Evolutionary conservation across 129 eudicot genomes (phyloP).

Genomic region (Chrysanthemum seticuspe): DNA sequence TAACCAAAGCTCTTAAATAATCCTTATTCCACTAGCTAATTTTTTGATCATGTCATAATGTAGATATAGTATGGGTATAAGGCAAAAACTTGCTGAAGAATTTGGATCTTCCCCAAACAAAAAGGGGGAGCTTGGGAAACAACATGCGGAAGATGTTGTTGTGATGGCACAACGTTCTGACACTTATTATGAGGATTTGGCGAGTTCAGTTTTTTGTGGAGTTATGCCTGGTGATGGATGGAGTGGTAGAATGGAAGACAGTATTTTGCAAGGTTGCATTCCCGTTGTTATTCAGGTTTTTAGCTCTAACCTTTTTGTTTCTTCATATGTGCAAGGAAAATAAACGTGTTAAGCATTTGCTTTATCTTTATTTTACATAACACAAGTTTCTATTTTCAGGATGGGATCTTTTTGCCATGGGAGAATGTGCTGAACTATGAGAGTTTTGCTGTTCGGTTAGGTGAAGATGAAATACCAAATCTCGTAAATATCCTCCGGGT

Average conservation of each 20-base stretch:
- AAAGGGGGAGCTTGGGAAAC: slow-evolving; percentile 87
- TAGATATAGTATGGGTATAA: slow-evolving; percentile 98
- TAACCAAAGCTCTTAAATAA: not conserved
- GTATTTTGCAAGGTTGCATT: slow-evolving; percentile 93
- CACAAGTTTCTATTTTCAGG: slow-evolving; percentile 42
- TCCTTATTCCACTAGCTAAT: not conserved
- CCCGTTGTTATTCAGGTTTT: slow-evolving; percentile 93
- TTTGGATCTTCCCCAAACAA: slow-evolving; percentile 80
- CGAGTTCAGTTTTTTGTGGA: slow-evolving; percentile 87
- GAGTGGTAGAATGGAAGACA: slow-evolving; percentile 99
- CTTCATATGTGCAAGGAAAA: not conserved
- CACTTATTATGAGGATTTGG: slow-evolving; percentile 66
- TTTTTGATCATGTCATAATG: slow-evolving; percentile 19
- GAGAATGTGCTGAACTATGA: slow-evolving; percentile 91
- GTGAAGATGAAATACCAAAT: slow-evolving; percentile 88
- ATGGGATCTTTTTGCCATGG: slow-evolving; percentile 88
- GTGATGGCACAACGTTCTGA: slow-evolving; percentile 72
- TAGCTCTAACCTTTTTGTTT: not conserved
- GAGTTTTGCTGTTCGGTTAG: slow-evolving; percentile 89
- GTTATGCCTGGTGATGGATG: slow-evolving; percentile 99
- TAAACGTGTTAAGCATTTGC: not conserved
- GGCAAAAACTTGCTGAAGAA: slow-evolving; percentile 90
- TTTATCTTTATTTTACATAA: not conserved
- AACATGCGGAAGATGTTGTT: slow-evolving; percentile 75
- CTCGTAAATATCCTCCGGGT: slow-evolving; percentile 87